Evolutionary conservation across 768 basidiomycete species (phyloP), one percentile per base, ranked within the genome.

Genomic region (Xerocomellus amylosporus): DNA sequence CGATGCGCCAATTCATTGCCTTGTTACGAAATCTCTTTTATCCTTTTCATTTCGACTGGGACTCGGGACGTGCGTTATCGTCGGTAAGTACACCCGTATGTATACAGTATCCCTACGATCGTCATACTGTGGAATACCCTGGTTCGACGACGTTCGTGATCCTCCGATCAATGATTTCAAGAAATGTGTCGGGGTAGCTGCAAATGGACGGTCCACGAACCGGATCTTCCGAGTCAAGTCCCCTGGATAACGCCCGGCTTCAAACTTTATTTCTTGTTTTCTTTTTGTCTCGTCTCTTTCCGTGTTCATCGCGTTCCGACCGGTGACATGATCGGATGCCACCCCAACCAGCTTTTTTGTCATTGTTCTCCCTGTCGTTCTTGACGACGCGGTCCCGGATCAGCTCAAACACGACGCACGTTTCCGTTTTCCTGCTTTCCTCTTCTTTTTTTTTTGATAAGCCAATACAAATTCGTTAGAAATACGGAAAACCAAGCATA

Each of bases 301-400:
- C 56, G 56, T 47, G 41, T n/a, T 39, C 46, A 12, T 43, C 58
- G 58, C 28, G 37, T 36, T 45, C 31, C 31, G 28, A 36, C 10
- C 5, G 33, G 19, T 41, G 38, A 46, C 54, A 38, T 43, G 51
- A 47, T 53, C 37, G 49, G 45, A 42, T 46, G 36, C 31, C 57
- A 58, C 43, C 40, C 55, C 52, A 46, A 55, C 43, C 43, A 31
- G 12, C 38, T 26, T 38, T 24, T 31, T 46, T 50, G 33, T 30
- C 30, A 36, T 30, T 30, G 17, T 28, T 17, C 9, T 43, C 20
- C 37, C 9, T 30, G 34, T 36, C 31, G 33, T 36, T 43, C 38
- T 28, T 46, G 56, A 40, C 38, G 46, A 58, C 49, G 57, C 33
- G 26, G 19, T 37, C 26, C 34, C 45, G 33, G 33, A 34, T 34